Evolutionary conservation across 1,284 basidiomycete genomes (phyloP).

Genomic region (Apiotrichum gracile): DNA sequence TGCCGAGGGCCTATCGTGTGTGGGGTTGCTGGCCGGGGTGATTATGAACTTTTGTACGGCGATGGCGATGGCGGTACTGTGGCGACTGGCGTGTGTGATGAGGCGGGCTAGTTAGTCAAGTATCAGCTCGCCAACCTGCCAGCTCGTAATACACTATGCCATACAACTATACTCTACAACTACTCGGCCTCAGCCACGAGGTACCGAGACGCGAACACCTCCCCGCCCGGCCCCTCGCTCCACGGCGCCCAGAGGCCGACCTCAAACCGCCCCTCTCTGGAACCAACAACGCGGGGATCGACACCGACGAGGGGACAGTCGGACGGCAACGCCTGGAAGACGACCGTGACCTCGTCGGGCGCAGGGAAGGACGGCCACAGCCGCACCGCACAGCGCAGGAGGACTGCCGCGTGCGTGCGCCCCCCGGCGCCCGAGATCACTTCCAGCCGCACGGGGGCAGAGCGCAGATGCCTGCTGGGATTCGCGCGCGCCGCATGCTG

Average conservation of each 20-base stretch:
- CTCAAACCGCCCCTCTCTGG: constrained; percentile 7
- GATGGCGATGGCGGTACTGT: too few relatives aligned
- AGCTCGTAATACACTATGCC: too few relatives aligned
- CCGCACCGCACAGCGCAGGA: constrained; percentile 19
- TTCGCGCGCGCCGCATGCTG: constrained; percentile 22
- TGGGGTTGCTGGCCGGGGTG: too few relatives aligned
- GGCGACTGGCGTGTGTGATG: too few relatives aligned
- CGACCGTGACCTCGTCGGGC: constrained; percentile 7
- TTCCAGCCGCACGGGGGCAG: constrained; percentile 9
- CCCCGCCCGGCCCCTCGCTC: constrained; percentile 10
- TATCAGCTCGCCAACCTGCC: too few relatives aligned
- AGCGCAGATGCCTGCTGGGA: constrained; percentile 7
- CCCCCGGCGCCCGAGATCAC: constrained; percentile 1
- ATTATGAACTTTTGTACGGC: too few relatives aligned
- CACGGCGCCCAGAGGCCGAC: constrained; percentile 27
- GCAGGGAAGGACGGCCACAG: not conserved
- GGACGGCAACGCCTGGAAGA: constrained; percentile 20
- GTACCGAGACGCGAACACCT: constrained; percentile 32
- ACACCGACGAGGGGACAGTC: constrained; percentile 28
- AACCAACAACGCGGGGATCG: constrained; percentile 19
- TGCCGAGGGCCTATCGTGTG: too few relatives aligned
- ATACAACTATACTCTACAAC: too few relatives aligned
- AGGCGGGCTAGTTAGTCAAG: too few relatives aligned
- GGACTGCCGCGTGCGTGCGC: constrained; percentile 16
- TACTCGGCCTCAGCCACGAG: constrained; percentile 25